Percentiles rank a stretch among this genome's conserved stretches.
Evolutionary conservation across 83 land plant genomes (phyloP).

Genomic region (Diphasiastrum complanatum): DNA sequence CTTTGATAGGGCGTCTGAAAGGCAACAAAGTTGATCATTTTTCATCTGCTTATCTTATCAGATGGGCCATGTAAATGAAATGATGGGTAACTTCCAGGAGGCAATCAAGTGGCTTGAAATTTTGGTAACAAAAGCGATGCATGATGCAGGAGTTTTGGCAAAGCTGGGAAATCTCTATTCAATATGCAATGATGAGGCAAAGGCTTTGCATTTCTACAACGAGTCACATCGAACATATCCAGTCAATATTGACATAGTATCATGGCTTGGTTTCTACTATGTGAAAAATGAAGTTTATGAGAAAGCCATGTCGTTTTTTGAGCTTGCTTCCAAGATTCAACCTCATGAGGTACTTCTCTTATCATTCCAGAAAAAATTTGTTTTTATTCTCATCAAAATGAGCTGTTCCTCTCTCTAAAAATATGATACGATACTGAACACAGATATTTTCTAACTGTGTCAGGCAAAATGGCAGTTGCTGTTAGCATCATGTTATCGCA

Average conservation of each 20-base stretch:
- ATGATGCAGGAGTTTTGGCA: slow-evolving; percentile 36
- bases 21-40: too few relatives aligned
- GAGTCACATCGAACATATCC: slow-evolving; percentile 43
- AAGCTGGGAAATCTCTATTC: slow-evolving; percentile 32
- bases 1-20: too few relatives aligned
- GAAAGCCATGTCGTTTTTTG: slow-evolving; percentile 40
- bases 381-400: not conserved
- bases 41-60: slow-evolving; percentile 9
- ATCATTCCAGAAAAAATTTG: too few relatives aligned
- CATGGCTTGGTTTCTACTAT: slow-evolving; percentile 35
- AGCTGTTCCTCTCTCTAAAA: not conserved
- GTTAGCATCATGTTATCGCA: slow-evolving; percentile 34
- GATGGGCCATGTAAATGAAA: slow-evolving; percentile 33
- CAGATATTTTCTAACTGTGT: not conserved
- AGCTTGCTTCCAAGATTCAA: slow-evolving; percentile 36
- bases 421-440: not conserved
- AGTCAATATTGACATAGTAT: slow-evolving; percentile 32
- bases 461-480: slow-evolving; percentile 42
- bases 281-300: slow-evolving; percentile 39
- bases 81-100: slow-evolving; percentile 31
- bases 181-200: slow-evolving; percentile 34
- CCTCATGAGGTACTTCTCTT: slow-evolving; percentile 30
- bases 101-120: slow-evolving; percentile 41
- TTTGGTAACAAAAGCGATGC: slow-evolving; percentile 32
- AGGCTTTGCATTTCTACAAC: slow-evolving; percentile 39